Evolutionary conservation across 2,329 filamentous ascomycete genomes (phyloP), one percentile per base, ranked within the genome.

Genomic region (Pleurostoma richardsiae): DNA sequence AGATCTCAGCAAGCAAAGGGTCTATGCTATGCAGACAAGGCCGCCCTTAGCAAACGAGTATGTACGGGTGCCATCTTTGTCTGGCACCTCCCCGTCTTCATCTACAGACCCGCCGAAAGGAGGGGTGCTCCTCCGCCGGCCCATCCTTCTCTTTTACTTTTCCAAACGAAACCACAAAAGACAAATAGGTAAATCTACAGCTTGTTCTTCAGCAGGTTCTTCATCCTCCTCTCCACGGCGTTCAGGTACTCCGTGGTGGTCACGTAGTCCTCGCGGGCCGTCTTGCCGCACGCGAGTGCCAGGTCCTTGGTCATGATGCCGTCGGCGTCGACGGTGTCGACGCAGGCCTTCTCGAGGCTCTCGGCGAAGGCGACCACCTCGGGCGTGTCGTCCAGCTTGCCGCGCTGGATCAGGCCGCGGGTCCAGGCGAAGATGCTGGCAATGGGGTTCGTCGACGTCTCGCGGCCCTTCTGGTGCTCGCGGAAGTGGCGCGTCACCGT

Each of bases 351-450:
- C 80, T 99, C 94, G 46, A 99, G 81, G 63, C 79, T 82, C 76
- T 97, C 88, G 49, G 92, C 94, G 62, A 96, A 99, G 43, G 88
- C 80, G 50, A 96, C 83, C 29, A 99, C 77, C 56, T 96, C 91
- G 30, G 91, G 91, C n/a, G 90, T 96, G 45, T 82, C 75, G 71
- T 99, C 94, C 56, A 99, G 83, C 74, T 89, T 86, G 59, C 94
- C 94, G 60, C 94, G 88, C 80, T 96, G 94, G 58, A 89, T 74
- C 42, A 99, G 82, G 61, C 94, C 94, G 50, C 94, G 87, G 50
- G 94, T 97, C 94, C 94, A 99, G 62, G 94, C 94, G 69, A 97
- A 99, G 76, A 99, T 97, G 66, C 90, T 95, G 53, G 94, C 94
- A 61, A 97, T 97, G 51, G 94, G 94, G 83, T 99, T 97, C 57